Evolutionary conservation across 208 protist species (phyloP).

Genomic region (Tritrichomonas foetus): DNA sequence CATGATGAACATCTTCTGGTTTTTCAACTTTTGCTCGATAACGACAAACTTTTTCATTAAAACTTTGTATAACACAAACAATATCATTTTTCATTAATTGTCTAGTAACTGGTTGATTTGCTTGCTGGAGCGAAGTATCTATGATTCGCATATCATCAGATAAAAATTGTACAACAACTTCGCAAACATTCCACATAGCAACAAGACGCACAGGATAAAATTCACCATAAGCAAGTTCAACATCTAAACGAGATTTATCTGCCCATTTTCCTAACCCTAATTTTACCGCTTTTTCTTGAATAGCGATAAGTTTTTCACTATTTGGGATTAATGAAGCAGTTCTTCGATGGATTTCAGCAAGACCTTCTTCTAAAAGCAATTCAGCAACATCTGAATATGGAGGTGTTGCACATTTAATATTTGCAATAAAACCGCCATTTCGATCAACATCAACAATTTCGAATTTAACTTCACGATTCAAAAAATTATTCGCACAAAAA

Average conservation of each 20-base stretch:
- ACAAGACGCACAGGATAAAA: not conserved
- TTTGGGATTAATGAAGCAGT: not conserved
- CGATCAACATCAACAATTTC: not conserved
- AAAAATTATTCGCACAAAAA: not conserved
- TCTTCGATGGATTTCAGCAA: not conserved
- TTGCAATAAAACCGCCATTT: not conserved
- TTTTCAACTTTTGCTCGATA: not conserved
- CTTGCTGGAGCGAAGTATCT: not conserved
- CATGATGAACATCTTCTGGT: not conserved
- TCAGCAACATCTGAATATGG: not conserved
- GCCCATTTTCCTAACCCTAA: not conserved
- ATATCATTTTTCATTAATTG: not conserved
- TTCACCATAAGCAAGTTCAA: not conserved
- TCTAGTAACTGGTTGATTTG: not conserved
- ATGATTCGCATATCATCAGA: not conserved
- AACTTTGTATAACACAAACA: not conserved
- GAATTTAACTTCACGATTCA: not conserved
- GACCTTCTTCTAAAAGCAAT: not conserved
- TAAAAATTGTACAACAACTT: not conserved
- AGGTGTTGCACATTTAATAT: not conserved
- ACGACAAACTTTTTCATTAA: too few species aligned
- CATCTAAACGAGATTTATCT: not conserved
- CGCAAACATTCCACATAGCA: not conserved
- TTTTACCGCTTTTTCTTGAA: not conserved
- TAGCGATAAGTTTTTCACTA: not conserved